A percentile compares a stretch with the other conserved stretches of the same genome.
Conservation (phyloP, 2,329 filamentous ascomycete species). For the Pyrenochaeta sp. region DNA sequence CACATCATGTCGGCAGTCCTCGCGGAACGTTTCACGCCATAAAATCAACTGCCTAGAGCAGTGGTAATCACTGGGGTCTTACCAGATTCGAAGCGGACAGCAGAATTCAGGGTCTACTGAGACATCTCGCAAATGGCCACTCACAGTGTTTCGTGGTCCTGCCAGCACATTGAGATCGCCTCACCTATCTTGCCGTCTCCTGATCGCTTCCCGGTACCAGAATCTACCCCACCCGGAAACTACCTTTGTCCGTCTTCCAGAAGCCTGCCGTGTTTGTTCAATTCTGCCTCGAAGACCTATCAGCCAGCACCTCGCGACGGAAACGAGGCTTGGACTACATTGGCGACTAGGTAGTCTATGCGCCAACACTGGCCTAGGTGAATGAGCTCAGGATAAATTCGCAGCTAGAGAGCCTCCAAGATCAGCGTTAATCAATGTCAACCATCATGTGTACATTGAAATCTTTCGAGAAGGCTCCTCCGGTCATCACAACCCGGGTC, state of each 20-base stretch:
- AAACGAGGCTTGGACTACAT: slow-evolving; percentile 11
- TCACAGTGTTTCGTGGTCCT: neutral
- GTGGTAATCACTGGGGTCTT: neutral
- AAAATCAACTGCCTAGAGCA: slow-evolving; percentile 4
- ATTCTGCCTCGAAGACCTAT: slow-evolving; percentile 1
- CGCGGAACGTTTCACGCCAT: neutral
- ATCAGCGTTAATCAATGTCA: slow-evolving; percentile 28
- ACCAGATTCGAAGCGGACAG: neutral
- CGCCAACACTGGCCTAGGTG: slow-evolving; percentile 17
- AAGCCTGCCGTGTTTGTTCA: slow-evolving; percentile 24
- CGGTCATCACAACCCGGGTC: slow-evolving; percentile 19
- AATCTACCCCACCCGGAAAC: slow-evolving; percentile 6
- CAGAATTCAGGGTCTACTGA: neutral
- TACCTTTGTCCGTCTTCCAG: slow-evolving; percentile 22
- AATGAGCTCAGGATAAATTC: slow-evolving; percentile 31
- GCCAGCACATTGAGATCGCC: neutral
- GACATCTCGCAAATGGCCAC: neutral
- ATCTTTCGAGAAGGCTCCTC: slow-evolving; percentile 30
- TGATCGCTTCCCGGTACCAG: slow-evolving; percentile 3
- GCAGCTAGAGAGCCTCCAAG: slow-evolving; percentile 28
- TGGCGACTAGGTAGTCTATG: slow-evolving; percentile 15
- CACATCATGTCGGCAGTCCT: neutral
- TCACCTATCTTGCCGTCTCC: slow-evolving; percentile 1
- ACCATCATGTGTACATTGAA: slow-evolving; percentile 27
- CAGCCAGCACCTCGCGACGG: slow-evolving; percentile 9